Base-by-base conservation (phyloP, 2,329 filamentous ascomycete species). In the Pyrenophora seminiperda region DNA sequence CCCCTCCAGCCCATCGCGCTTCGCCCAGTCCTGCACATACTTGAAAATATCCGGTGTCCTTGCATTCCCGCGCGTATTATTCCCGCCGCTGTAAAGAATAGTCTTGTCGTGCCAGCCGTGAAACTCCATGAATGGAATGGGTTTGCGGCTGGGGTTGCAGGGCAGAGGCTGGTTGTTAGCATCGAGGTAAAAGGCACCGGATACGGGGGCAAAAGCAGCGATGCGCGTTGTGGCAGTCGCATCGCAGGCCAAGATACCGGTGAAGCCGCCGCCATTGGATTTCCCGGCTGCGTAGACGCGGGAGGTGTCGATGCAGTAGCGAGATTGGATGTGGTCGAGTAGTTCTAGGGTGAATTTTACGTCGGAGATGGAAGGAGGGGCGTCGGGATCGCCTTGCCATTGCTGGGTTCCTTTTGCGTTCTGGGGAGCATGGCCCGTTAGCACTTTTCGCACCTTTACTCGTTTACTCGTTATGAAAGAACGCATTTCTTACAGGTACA, bases 231-330 rank as follows among this genome's bases (percentile, higher is more conserved):
- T 76, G 3, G 74, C 69, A 7, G 66, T 66, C 2, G 73, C 59
- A 24, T 77, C 70, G 63, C 79, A 83, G 3, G 80, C 79, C 4
- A 81, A 72, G 1, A 75, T 59, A 17, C 74, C 75, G 18, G 79
- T 76, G 34, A 79, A 78, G 9, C 76, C 81, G 2, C 79, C 83
- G 5, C 81, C 82, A 39, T 84, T 83, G 57, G 75, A 83, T 58
- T 84, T 83, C 37, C 78, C 79, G 1, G 73, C 72, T 10, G 74
- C 74, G 53, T 79, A 81, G 34, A 81, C 67, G 7, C 73, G 73
- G 4, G 61, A 58, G 1, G 65, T 52, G 50, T 81, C 75, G 53
- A 82, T 72, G 62, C 79, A 81, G 60, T 77, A 77, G 3, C 62
- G 60, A 7, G 62, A 50, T 43, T 72, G 60, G 9, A 81, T 56